Evolutionary conservation across 1,139 yeast genomes (phyloP).

Genomic region (Taphrina deformans): DNA sequence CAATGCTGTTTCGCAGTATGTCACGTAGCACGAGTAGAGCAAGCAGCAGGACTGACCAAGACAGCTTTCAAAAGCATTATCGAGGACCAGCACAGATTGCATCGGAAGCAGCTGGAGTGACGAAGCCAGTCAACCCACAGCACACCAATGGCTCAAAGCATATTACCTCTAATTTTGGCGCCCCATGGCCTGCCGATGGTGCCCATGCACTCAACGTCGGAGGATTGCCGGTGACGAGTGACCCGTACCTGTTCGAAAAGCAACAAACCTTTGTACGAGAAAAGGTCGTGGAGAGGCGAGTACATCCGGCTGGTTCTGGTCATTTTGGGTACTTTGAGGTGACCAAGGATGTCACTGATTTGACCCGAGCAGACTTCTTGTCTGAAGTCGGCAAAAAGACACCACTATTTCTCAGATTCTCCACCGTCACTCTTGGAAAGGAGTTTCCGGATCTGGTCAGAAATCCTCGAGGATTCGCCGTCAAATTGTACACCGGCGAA

Average conservation of each 20-base stretch:
- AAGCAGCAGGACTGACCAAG: not conserved
- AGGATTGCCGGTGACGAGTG: conserved; percentile 23
- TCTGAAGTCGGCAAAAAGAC: conserved; percentile 53
- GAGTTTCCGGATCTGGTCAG: conserved; percentile 60
- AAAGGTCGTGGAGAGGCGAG: conserved; percentile 61
- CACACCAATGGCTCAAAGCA: conserved; percentile 7
- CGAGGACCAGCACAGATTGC: conserved; percentile 30
- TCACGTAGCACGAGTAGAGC: not conserved
- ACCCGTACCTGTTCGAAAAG: conserved; percentile 24
- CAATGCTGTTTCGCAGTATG: conserved; percentile 12
- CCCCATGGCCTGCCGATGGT: conserved; percentile 27
- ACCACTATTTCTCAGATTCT: conserved; percentile 53
- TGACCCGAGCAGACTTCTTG: conserved; percentile 54
- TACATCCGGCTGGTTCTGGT: conserved; percentile 65
- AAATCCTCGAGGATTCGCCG: conserved; percentile 60
- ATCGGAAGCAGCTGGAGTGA: conserved; percentile 25
- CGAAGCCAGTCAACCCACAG: not conserved
- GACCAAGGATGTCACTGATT: conserved; percentile 56
- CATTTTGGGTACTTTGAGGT: conserved; percentile 61
- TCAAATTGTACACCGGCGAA: conserved; percentile 58
- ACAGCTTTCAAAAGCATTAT: conserved; percentile 19
- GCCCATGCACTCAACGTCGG: conserved; percentile 30
- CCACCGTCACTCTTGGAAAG: conserved; percentile 60
- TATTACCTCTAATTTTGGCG: conserved; percentile 26
- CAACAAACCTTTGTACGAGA: conserved; percentile 38